Base-by-base conservation (phyloP, 1,139 yeast species). In the Saccharomyces hybrid region DNA sequence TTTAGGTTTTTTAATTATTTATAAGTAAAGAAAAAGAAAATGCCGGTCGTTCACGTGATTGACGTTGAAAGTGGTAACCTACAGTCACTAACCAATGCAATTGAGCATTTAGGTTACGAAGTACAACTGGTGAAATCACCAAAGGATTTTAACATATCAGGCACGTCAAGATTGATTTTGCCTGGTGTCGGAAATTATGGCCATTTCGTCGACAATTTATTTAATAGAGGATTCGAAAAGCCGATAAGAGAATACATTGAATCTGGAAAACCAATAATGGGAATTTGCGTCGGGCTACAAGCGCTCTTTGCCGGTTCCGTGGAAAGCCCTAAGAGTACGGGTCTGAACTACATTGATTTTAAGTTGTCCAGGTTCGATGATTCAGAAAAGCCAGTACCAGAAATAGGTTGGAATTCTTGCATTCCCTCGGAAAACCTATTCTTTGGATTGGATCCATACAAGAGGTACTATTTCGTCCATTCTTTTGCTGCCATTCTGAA, bases 181-280 rank as follows among this genome's bases (percentile, higher is more conserved):
- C 99, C 99, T 13, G 99, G 99, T 27, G 99, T 93, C 5, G 99
- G 99, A 28, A 91, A 90, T 69, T 93, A 83, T 70, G 99, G 96
- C 46, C 98, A 93, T 69, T 91, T 93, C 69, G 89, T 90, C 58
- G 81, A 80, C 53, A 82, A 87, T 62, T 71, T 93, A 52, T 78
- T 77, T 53, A 75, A 75, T 2, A 77, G 87, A 57, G 81, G 83
- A 0, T 81, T 93, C 55, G 81, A 78, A 11, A 79, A 75, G 34
- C 95, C 95, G 0, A 75, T 93, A 34, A 74, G 72, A 52, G 72
- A 78, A 50, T 90, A 88, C 64, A 82, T 90, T 49, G 71, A 75
- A 5, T 76, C 86, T 19, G 97, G 96, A 0, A 81, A 83, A 62
- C 86, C 95, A 11, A 73, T 93, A 44, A 88, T 93, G 96, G 99